Evolutionary conservation across 2,329 filamentous ascomycete species (phyloP), one percentile per base, ranked within the genome.

Genomic region (Madurella fahalii): DNA sequence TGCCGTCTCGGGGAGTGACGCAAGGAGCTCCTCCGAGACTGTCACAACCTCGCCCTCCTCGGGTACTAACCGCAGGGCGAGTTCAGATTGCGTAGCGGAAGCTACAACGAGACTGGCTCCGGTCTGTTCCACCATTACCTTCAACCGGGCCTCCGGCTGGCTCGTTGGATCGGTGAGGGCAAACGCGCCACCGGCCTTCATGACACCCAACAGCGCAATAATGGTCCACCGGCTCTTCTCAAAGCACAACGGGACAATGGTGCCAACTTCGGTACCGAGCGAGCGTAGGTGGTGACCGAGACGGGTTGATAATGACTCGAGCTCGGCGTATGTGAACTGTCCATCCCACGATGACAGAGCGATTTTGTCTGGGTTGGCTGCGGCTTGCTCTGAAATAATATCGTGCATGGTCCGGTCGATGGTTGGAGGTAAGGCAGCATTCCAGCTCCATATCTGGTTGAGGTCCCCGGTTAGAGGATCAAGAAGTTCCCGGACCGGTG

Each of bases 321-420:
- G 66, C 45, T 78, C 70, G 37, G 62, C 51, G 56, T 79, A 80
- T 2, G 74, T 77, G 50, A 77, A 70, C 51, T 64, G 63, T 34
- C 77, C 77, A 54, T 80, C 77, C 76, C 76, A 79, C 0, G 77
- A 77, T 49, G 74, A 63, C n/a, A 80, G 69, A 30, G 77, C 77
- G 7, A 69, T 56, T 37, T 69, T 68, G 32, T 70, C 61, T 2
- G 76, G 75, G 2, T 71, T 67, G 20, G 61, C 55, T 12, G 55
- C 59, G 12, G 72, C 72, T 48, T 70, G 69, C 12, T 72, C 68
- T 9, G 68, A 66, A 52, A 80, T 71, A 52, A 78, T 63, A 41
- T 78, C 73, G 57, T 79, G 77, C 68, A 78, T 76, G 57, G 74
- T 77, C 44, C 63, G 65, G 16, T 71, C 62, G 17, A 78, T 63